Percentiles rank a stretch among this genome's conserved stretches.
phyloP scores from a whole-genome alignment of 2,329 filamentous ascomycete genomes.

The Leptographium lundbergii region DNA sequence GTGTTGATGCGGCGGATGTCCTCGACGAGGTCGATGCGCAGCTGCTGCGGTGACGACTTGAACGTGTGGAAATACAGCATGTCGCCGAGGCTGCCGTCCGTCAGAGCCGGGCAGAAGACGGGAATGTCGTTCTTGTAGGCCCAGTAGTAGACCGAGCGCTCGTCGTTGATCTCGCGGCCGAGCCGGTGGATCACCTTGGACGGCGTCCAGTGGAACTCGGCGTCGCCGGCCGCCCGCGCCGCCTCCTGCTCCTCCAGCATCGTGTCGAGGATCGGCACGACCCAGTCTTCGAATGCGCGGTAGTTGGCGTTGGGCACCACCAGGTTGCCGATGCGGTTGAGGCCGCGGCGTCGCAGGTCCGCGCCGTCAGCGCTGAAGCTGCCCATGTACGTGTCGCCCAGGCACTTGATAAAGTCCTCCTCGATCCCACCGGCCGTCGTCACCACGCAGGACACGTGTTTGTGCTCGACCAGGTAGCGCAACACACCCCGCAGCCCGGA shows the following conservation, averaged over 20 bases:
- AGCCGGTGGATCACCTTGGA: conserved; percentile 83
- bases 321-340: conserved; percentile 93
- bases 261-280: conserved; percentile 84
- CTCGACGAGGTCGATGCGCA: conserved; percentile 83
- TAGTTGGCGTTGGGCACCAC: conserved; percentile 96
- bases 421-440: conserved; percentile 93
- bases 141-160: conserved; percentile 91
- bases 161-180: conserved; percentile 87
- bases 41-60: conserved; percentile 68
- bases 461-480: conserved; percentile 85
- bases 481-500: conserved; percentile 86
- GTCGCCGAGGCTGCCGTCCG: conserved; percentile 87
- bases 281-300: conserved; percentile 95
- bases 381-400: conserved; percentile 85
- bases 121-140: conserved; percentile 94
- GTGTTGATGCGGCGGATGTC: conserved; percentile 92
- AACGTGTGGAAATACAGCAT: conserved; percentile 99
- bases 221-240: conserved; percentile 29
- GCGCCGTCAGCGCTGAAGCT: conserved; percentile 70
- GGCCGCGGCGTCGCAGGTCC: conserved; percentile 65
- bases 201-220: conserved; percentile 80
- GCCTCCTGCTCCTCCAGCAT: conserved; percentile 92
- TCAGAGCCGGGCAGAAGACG: conserved; percentile 91
- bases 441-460: conserved; percentile 84
- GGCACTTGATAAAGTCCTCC: conserved; percentile 97